Base-by-base conservation (phyloP, 73 alveolate genomes). In the Paramecium biaurelia region DNA sequence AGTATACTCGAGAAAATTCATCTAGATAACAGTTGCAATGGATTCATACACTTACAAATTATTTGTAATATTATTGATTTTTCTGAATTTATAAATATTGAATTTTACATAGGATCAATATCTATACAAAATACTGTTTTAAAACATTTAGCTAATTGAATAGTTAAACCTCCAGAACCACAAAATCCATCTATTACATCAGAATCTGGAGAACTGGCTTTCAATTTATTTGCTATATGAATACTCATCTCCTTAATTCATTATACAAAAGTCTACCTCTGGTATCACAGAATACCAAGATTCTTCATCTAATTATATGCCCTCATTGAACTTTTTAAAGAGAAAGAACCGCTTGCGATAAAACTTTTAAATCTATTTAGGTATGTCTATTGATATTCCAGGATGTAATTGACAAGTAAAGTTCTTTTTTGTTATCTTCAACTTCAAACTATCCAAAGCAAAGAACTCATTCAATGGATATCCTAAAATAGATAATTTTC, bases 231-330 rank as follows among this genome's bases (percentile, higher is more conserved):
- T 20, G 76, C 74, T 1, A 79, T 79, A 79, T 79, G 90, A 41
- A 20, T 7, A 35, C 90, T 79, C 90, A 79, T 79, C 30, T 79
- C 90, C 90, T 79, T 41, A 2, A 43, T 53, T 53, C 15, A 43
- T 79, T 43, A 43, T 1, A 42, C 42, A 24, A 20, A 1, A 9
- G 7, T 34, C 56, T 79, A 79, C 90, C 56, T 79, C 90, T 45
- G 90, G 90, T 43, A 79, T 79, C 74, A 79, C 90, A 0, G 90
- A 79, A 34, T 79, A 79, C 90, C 90, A 79, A 24, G 90, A 79
- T 45, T 79, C 90, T 21, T 79, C 90, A 79, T 79, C 90, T 79
- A 79, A 47, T 24, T 30, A 20, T 24, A 79, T 79, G 18, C 90
- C 90, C 74, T 79, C 90, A 43, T 26, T 45, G 47, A 42, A 79